Evolutionary conservation across 441 rosid genomes (phyloP), one percentile per base, ranked within the genome.

Genomic region (Arabidopsis hybrid): DNA sequence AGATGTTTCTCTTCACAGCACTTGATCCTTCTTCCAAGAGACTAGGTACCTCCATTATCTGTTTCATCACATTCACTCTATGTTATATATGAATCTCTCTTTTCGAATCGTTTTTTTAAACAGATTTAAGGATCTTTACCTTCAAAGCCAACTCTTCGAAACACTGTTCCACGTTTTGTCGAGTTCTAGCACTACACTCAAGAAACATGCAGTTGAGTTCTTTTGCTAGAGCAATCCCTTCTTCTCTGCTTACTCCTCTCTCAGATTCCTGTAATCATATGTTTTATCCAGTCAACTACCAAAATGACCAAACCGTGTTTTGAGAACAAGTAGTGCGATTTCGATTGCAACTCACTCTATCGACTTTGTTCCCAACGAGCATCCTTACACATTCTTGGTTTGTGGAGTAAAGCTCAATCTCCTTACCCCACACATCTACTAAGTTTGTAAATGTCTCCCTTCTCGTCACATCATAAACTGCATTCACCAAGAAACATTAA

Each of bases 41-140:
- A 80, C 91, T 88, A n/a, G 99, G 99, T 76, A 83, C 73, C 63
- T 92, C 96, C 96, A 92, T 88, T 81, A 95, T 92, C 98, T 92
- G 79, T 67, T 72, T 36, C 59, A 66, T 43, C 67, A 40, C 47
- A 57, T 17, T 6, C 40, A 57, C 85, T 66, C 84, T 76, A 81
- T 91, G 60, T 64, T 57, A 63, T 39, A 11, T 3, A 47, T 4
- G 16, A 17, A 38, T 9, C 12, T n/a, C 7, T 55, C n/a, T 47
- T 55, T 36, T 43, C 0, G 7, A 38, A 14, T 40, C 14, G 26
- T 2, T 4, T 2, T 2, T 29, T 29, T 21, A 21, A 21, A 3
- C 32, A 3, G 12, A 4, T 6, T 42, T 4, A 14, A 26, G 5
- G 57, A n/a, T 51, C 64, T 21, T 39, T 83, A 89, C 94, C 91